A percentile compares a stretch with the other conserved stretches of the same genome.
Conservation (phyloP, 805 yeast genomes). For the Cyberlindnera maclurae region DNA sequence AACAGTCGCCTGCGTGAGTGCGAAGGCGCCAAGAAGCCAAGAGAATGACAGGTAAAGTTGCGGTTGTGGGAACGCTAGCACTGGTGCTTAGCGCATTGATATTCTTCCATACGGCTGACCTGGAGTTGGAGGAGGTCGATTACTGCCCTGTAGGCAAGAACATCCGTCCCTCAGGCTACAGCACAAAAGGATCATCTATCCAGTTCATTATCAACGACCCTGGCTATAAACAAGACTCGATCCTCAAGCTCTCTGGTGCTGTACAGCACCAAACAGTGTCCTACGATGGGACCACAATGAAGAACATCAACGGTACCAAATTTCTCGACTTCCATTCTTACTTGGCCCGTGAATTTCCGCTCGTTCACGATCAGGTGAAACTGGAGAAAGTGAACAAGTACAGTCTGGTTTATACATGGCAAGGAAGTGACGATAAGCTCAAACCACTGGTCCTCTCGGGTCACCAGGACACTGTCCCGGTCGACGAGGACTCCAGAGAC, state of each 20-base stretch:
- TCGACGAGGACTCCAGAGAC: constrained; percentile 45
- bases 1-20: too few species aligned
- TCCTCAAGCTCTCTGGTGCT: constrained; percentile 39
- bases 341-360: constrained; percentile 48
- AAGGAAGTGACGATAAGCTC: constrained; percentile 41
- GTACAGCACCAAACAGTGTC: constrained; percentile 41
- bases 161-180: constrained; percentile 8
- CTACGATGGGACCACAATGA: constrained; percentile 18
- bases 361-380: constrained; percentile 36
- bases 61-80: not conserved
- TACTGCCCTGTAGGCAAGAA: constrained; percentile 1
- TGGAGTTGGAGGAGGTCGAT: not conserved
- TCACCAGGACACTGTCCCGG: constrained; percentile 79
- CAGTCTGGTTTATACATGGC: constrained; percentile 58
- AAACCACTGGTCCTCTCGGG: constrained; percentile 68
- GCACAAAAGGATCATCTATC: constrained; percentile 21
- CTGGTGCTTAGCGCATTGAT: not conserved
- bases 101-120: too few species aligned
- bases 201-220: constrained; percentile 29
- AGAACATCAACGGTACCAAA: constrained; percentile 26
- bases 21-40: too few species aligned
- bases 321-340: constrained; percentile 41
- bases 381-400: constrained; percentile 51
- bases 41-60: too few species aligned
- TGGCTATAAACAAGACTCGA: constrained; percentile 29